A percentile compares a stretch with the other conserved stretches of the same genome.
These are phyloP conservation scores for Daldinia sp. DNA, from an alignment of 2,329 filamentous ascomycete species.

Conservation along the genomic window DNA sequence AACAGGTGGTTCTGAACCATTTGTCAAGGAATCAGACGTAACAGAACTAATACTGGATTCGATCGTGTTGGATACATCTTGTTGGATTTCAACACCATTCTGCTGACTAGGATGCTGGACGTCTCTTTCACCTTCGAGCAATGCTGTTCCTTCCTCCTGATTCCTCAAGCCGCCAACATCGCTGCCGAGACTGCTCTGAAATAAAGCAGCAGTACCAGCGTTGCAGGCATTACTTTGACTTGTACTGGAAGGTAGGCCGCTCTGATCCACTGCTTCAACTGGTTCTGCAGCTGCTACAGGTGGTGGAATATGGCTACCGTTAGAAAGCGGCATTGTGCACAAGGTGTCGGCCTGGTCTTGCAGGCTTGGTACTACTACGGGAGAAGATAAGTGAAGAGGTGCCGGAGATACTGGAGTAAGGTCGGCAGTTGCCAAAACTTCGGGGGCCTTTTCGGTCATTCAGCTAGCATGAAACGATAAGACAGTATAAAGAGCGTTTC, in stretches of 20 bases:
- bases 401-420: constrained; percentile 62
- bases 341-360: constrained; percentile 62
- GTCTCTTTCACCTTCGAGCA: constrained; percentile 55
- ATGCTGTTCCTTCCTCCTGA: constrained; percentile 40
- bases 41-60: constrained; percentile 33
- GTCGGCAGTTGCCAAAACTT: constrained; percentile 61
- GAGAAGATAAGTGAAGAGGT: constrained; percentile 56
- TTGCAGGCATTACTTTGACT: constrained; percentile 9
- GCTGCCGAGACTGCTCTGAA: constrained; percentile 29
- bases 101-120: constrained; percentile 59
- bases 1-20: constrained; percentile 28
- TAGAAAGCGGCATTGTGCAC: constrained; percentile 52
- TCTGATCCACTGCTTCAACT: constrained; percentile 10
- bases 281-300: constrained; percentile 10
- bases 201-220: background rate
- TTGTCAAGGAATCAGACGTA: constrained; percentile 29
- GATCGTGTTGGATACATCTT: constrained; percentile 55
- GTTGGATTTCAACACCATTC: constrained; percentile 46
- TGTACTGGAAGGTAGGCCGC: constrained; percentile 1
- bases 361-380: constrained; percentile 58
- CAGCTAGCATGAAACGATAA: constrained; percentile 38
- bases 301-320: constrained; percentile 41
- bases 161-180: constrained; percentile 33
- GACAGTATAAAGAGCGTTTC: constrained; percentile 9
- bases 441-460: constrained; percentile 58